These are phyloP conservation scores for Sarocladiaceae sp. DNA, from an alignment of 2,329 filamentous ascomycete genomes.

Conservation along the genomic window DNA sequence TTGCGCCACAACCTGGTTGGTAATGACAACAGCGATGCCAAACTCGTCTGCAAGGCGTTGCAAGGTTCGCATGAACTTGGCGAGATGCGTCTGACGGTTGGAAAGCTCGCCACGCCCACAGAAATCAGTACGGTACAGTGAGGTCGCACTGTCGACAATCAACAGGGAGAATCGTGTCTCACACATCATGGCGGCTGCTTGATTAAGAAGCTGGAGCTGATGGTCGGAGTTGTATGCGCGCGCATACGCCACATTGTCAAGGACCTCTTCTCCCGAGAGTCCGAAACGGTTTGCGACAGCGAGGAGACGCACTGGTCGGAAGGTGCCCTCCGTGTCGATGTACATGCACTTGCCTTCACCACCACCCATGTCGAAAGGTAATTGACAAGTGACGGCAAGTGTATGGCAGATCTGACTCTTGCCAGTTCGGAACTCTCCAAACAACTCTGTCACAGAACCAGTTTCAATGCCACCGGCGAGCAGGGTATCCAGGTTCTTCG, in stretches of 20 bases:
- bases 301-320: slow-evolving; percentile 82
- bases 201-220: slow-evolving; percentile 88
- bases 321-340: slow-evolving; percentile 97
- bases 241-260: slow-evolving; percentile 97
- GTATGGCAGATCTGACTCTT: slow-evolving; percentile 99
- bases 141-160: slow-evolving; percentile 91
- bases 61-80: slow-evolving; percentile 81
- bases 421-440: slow-evolving; percentile 95
- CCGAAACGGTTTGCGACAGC: slow-evolving; percentile 93
- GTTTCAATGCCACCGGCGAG: slow-evolving; percentile 94
- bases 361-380: slow-evolving; percentile 98
- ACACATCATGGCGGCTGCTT: slow-evolving; percentile 98
- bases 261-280: slow-evolving; percentile 89
- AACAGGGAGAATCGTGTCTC: slow-evolving; percentile 96
- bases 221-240: slow-evolving; percentile 98
- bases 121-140: slow-evolving; percentile 94
- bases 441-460: slow-evolving; percentile 95
- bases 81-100: slow-evolving; percentile 82
- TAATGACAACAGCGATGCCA: slow-evolving; percentile 96
- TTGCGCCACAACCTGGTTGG: slow-evolving; percentile 97
- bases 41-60: slow-evolving; percentile 78
- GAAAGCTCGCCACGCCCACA: slow-evolving; percentile 93
- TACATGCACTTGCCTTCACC: slow-evolving; percentile 98
- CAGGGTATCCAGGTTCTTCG: slow-evolving; percentile 92
- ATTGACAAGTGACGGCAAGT: slow-evolving; percentile 93